These are phyloP conservation scores for Pleurotus salmoneostramineus DNA, from an alignment of 768 basidiomycete genomes.

Conservation along the genomic window DNA sequence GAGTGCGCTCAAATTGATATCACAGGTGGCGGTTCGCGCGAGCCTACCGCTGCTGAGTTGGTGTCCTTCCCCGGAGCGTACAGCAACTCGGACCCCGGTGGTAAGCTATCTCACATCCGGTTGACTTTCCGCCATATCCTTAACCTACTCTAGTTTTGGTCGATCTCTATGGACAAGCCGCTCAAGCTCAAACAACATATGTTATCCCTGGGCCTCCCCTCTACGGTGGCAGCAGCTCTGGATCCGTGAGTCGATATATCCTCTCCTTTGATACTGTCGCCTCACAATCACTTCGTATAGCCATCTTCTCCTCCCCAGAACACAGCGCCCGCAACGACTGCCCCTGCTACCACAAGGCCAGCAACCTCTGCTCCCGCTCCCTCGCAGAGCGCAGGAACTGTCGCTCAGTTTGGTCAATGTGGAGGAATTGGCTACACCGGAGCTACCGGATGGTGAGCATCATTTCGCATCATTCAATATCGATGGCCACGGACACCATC, in stretches of 20 bases:
- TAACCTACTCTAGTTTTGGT: slow-evolving; percentile 28
- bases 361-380: slow-evolving; percentile 16
- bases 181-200: slow-evolving; percentile 32
- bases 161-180: slow-evolving; percentile 34
- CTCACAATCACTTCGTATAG: background rate
- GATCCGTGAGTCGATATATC: background rate
- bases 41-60: slow-evolving; percentile 38
- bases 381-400: slow-evolving; percentile 20
- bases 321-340: slow-evolving; percentile 10
- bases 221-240: slow-evolving; percentile 28
- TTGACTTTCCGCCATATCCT: slow-evolving; percentile 3
- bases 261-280: background rate
- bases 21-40: slow-evolving; percentile 33
- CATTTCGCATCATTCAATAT: background rate
- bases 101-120: slow-evolving; percentile 17
- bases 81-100: slow-evolving; percentile 36
- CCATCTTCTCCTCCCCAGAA: background rate
- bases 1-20: slow-evolving; percentile 46
- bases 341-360: background rate
- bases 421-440: slow-evolving; percentile 37
- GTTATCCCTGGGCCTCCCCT: slow-evolving; percentile 42
- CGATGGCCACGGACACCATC: no score
- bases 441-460: slow-evolving; percentile 30
- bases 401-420: slow-evolving; percentile 37
- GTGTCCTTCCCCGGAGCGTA: slow-evolving; percentile 44